Base-by-base conservation (phyloP, 768 basidiomycete genomes). In the Lactarius evosmus region DNA sequence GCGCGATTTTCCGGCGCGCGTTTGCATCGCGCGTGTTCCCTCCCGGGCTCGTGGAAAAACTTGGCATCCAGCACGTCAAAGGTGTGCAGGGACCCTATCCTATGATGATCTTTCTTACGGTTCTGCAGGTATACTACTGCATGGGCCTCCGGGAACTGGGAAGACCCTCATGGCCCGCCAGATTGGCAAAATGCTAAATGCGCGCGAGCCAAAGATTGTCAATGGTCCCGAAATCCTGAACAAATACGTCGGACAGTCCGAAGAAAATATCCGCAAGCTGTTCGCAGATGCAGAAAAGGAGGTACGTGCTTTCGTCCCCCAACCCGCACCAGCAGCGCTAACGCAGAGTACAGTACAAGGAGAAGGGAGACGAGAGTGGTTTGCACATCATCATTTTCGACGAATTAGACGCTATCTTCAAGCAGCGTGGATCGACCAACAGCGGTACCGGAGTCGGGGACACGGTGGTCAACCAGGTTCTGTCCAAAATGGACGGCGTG, bases 401-500 rank as follows among this genome's bases (percentile, higher is more conserved):
- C 74, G 97, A 99, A 76, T 76, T 99, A 70, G 97, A 99, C 72
- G 97, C 97, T 17, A 92, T 99, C 68, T 98, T 95, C 82, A 99
- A 98, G 74, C 97, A 98, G 71, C 89, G 97, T 83, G 97, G 97
- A 5, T 92, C 93, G 8, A 91, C 88, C 1, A 88, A 86, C 70
- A 86, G 80, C 62, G 93, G 95, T 2, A 98, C 97, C 9, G 97
- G 97, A 52, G 97, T 99, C 5, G 96, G 95, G n/a, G 97, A 99
- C 74, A 98, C 89, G 22, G 92, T 98, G 22, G 97, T 99, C 75
- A 99, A 98, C 75, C 97, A 99, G 77, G 83, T 99, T 54, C 81
- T 99, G 17, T 96, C 97, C 29, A 99, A 99, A 94, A 96, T 99
- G 95, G 97, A 99, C 69, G 97, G 97, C 79, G 96, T 99, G 12